Evolutionary conservation across 2,329 filamentous ascomycete species (phyloP), one percentile per base, ranked within the genome.

Genomic region (Lachnellula arida): DNA sequence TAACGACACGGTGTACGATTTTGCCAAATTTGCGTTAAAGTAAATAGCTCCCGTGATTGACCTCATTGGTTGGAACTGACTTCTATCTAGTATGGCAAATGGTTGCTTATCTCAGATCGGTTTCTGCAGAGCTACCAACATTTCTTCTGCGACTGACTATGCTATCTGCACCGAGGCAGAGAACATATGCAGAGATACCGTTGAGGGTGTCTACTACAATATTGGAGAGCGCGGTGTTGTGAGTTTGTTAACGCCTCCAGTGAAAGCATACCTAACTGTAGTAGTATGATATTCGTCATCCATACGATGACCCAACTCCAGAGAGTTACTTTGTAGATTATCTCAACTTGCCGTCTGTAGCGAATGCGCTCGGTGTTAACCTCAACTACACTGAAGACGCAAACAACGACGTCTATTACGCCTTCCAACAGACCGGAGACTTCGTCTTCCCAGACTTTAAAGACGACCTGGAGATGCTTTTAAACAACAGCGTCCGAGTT

Each of bases 361-460:
- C 53, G 17, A 19, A 46, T 34, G 53, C 59, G 15, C 14, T 60
- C 2, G 59, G 59, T 9, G 59, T 59, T 3, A 49, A 62, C n/a
- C 52, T 62, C 23, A 54, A 54, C 23, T 54, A 54, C 28, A 32
- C 46, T 8, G 14, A n/a, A 19, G 23, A 43, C 12, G 52, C 60
- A 12, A 75, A 72, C 54, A 58, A 62, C 28, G 69, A 70, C 9
- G 75, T 85, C 9, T 74, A 65, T 46, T 62, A 61, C 2, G 76
- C 73, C 5, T 82, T 82, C 60, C 63, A 69, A 8, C 62, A 69
- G 37, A 80, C 75, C 1, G 78, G 78, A 37, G 86, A 88, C 68
- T 82, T 81, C 59, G 78, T 84, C 46, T 86, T 83, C 67, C 80
- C 80, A 8, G 82, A 81, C 61, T 81, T 85, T 70, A 71, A 76